These are phyloP conservation scores for Tribonema minus DNA, from an alignment of 108 stramenopile species.

Conservation along the genomic window DNA sequence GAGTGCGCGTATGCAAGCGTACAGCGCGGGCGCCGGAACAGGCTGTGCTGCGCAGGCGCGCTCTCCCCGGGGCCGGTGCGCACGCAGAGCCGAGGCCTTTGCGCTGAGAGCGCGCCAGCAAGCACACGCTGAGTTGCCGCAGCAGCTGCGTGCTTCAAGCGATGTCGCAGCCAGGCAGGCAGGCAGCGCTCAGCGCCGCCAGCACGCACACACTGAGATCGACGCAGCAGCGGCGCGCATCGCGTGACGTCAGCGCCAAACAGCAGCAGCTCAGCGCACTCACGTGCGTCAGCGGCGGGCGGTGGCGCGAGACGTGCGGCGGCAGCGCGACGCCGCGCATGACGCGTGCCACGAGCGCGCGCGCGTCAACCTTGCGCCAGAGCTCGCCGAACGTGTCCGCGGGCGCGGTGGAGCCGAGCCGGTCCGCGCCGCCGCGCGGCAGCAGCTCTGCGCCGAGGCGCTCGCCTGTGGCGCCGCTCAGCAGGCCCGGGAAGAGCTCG, in stretches of 20 bases:
- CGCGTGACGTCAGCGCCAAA: not conserved
- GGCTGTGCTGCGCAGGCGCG: not conserved
- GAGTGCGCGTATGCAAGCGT: not conserved
- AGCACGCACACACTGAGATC: not conserved
- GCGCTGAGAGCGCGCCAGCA: no score
- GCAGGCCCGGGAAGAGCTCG: not conserved
- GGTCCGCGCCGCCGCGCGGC: not conserved
- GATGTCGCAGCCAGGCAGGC: not conserved
- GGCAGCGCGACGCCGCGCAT: constrained; percentile 31
- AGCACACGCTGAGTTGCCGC: not conserved
- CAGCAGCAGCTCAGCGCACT: not conserved
- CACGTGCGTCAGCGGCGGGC: constrained; percentile 6
- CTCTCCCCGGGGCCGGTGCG: not conserved
- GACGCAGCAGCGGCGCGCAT: not conserved
- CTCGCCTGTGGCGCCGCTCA: not conserved
- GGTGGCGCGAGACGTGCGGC: constrained; percentile 27
- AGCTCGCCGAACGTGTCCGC: not conserved
- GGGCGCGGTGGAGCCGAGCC: not conserved
- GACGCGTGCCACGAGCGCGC: constrained; percentile 5
- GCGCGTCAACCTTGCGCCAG: not conserved
- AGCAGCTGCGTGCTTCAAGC: not conserved
- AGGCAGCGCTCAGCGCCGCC: not conserved
- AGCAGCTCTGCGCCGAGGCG: not conserved
- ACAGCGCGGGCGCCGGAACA: not conserved
- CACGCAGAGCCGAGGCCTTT: not conserved